Evolutionary conservation across 2,329 filamentous ascomycete species (phyloP).

Genomic region (Lachnellula occidentalis): DNA sequence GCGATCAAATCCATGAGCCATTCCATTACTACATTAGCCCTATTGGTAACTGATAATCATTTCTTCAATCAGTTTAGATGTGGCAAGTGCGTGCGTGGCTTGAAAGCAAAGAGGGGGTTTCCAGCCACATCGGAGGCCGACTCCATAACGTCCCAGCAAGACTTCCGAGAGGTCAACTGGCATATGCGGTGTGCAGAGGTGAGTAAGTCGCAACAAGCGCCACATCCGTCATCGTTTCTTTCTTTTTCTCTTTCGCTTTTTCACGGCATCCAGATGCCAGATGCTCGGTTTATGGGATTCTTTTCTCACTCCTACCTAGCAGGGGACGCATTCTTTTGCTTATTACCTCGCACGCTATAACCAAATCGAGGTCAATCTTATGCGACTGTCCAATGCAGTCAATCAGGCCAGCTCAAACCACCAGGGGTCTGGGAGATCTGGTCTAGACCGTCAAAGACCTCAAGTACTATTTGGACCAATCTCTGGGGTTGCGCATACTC

Average conservation of each 20-base stretch:
- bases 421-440: background rate
- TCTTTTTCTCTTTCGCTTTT: background rate
- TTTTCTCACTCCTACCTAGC: background rate
- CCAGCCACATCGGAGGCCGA: background rate
- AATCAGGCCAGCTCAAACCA: background rate
- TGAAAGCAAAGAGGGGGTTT: background rate
- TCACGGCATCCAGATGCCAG: background rate
- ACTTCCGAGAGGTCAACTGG: background rate
- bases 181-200: background rate
- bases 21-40: no score
- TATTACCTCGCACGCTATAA: background rate
- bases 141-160: background rate
- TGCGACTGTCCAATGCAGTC: background rate
- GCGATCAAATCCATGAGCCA: background rate
- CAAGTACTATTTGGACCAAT: background rate
- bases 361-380: background rate
- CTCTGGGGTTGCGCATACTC: background rate
- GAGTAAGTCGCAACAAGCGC: background rate
- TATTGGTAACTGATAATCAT: background rate
- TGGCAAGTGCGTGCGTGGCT: conserved; percentile 1
- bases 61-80: background rate
- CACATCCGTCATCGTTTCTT: conserved; percentile 2
- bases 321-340: background rate
- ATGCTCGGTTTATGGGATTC: background rate
- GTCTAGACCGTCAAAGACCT: background rate